phyloP scores from a whole-genome alignment of 2,329 filamentous ascomycete genomes.

The Balansia obtecta region DNA sequence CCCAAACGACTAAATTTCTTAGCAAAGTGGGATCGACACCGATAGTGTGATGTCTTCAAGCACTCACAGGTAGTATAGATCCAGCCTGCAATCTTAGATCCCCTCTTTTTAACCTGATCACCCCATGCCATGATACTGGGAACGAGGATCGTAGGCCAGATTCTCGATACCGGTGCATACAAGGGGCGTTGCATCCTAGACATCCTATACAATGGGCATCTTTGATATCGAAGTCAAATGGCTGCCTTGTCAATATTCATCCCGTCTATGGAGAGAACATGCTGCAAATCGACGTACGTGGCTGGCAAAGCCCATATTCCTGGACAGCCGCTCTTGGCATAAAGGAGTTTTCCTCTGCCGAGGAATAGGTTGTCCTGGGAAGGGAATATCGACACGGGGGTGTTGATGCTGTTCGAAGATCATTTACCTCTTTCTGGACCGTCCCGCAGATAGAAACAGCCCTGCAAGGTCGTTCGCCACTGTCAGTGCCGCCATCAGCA shows the following conservation, averaged over 20 bases:
- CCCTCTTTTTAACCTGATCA: too few relatives aligned
- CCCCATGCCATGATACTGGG: too few relatives aligned
- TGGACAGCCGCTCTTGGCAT: not conserved
- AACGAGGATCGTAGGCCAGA: too few relatives aligned
- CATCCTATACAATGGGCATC: too few relatives aligned
- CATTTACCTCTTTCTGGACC: too few relatives aligned
- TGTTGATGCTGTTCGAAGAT: too few relatives aligned
- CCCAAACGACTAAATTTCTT: not conserved
- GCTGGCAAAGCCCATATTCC: not conserved
- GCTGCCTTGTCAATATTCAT: too few relatives aligned
- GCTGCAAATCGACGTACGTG: conserved; percentile 1
- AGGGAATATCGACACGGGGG: too few relatives aligned
- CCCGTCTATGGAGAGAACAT: not conserved
- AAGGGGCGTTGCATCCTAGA: not conserved
- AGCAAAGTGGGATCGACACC: not conserved
- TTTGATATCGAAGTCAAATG: too few relatives aligned
- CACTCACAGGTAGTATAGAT: not conserved
- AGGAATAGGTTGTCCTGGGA: too few relatives aligned
- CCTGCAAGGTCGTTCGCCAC: too few relatives aligned
- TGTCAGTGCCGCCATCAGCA: not conserved
- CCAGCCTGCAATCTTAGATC: too few relatives aligned
- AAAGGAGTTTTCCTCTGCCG: not conserved
- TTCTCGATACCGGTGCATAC: not conserved
- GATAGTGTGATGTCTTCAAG: not conserved
- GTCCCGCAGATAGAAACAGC: not conserved